Conservation (phyloP, 176 grass and related monocot species). For the Secale cereale region DNA sequence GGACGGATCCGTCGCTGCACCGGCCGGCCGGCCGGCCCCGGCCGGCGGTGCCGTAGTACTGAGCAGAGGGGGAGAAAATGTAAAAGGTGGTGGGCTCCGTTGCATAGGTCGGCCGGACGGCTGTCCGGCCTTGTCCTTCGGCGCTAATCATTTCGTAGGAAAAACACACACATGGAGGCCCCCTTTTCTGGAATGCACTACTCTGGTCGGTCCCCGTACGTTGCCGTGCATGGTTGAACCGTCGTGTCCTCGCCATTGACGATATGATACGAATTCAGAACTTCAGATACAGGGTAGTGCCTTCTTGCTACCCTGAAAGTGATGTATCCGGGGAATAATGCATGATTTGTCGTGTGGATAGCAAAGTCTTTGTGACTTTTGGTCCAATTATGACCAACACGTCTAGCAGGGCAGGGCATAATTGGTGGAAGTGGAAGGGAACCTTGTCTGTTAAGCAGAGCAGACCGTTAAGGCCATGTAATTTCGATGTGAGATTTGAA, state of each 20-base stretch:
- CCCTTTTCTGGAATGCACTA: neutral
- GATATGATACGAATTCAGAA: neutral
- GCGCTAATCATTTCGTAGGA: neutral
- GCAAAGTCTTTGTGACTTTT: neutral
- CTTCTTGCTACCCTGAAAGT: conserved; percentile 18
- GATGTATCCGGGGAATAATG: neutral
- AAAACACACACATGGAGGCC: neutral
- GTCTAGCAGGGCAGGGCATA: neutral
- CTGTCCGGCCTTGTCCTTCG: neutral
- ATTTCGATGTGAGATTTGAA: neutral
- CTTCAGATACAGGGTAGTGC: neutral
- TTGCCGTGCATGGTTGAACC: neutral
- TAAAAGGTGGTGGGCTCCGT: neutral
- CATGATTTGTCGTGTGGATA: neutral
- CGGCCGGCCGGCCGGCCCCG: conserved; percentile 13
- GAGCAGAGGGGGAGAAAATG: neutral
- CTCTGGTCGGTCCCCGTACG: neutral
- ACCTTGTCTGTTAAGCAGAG: neutral
- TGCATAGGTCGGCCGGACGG: neutral
- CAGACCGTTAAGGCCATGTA: neutral
- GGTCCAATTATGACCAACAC: conserved; percentile 6
- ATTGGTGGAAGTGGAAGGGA: neutral
- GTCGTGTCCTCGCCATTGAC: neutral
- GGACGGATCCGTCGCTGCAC: neutral
- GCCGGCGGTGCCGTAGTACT: neutral